Evolutionary conservation across 2,329 filamentous ascomycete species (phyloP).

Genomic region (Aspergillus novoparasiticus): DNA sequence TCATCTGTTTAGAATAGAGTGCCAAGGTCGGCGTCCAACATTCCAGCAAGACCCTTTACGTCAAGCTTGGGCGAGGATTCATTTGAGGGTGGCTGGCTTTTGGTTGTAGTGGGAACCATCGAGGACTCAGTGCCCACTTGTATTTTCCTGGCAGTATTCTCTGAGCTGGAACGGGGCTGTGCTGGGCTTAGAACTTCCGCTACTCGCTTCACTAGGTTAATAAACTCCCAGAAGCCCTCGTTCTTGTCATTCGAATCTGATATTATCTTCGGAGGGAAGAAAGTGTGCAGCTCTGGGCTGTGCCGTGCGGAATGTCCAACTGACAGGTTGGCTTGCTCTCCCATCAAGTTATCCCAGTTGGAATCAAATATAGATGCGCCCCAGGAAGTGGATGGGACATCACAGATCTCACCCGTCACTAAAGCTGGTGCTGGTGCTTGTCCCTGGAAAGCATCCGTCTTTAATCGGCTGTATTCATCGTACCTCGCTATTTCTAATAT

Average conservation of each 20-base stretch:
- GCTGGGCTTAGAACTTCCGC: slow-evolving; percentile 35
- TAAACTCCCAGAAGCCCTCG: slow-evolving; percentile 40
- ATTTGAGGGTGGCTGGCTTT: slow-evolving; percentile 1
- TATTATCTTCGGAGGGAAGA: slow-evolving; percentile 35
- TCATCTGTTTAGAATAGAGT: slow-evolving; percentile 29
- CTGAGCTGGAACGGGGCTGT: slow-evolving; percentile 1
- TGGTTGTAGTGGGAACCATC: background rate
- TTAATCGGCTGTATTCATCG: slow-evolving; percentile 36
- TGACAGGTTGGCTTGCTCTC: slow-evolving; percentile 36
- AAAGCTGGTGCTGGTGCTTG: slow-evolving; percentile 7
- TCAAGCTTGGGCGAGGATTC: slow-evolving; percentile 11
- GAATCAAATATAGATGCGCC: slow-evolving; percentile 40
- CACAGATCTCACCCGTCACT: slow-evolving; percentile 22
- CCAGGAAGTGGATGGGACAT: slow-evolving; percentile 36
- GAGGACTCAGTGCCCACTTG: background rate
- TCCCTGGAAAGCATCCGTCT: slow-evolving; percentile 15
- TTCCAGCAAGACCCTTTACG: slow-evolving; percentile 6
- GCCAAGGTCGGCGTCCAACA: slow-evolving; percentile 31
- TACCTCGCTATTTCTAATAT: slow-evolving; percentile 48
- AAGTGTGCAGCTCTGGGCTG: slow-evolving; percentile 33
- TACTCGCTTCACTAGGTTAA: slow-evolving; percentile 37
- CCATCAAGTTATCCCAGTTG: slow-evolving; percentile 46
- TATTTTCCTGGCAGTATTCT: background rate
- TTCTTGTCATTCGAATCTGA: slow-evolving; percentile 18
- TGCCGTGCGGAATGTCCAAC: slow-evolving; percentile 39